Evolutionary conservation across 2,329 filamentous ascomycete species (phyloP).

Genomic region (Nannizziopsis barbatae): DNA sequence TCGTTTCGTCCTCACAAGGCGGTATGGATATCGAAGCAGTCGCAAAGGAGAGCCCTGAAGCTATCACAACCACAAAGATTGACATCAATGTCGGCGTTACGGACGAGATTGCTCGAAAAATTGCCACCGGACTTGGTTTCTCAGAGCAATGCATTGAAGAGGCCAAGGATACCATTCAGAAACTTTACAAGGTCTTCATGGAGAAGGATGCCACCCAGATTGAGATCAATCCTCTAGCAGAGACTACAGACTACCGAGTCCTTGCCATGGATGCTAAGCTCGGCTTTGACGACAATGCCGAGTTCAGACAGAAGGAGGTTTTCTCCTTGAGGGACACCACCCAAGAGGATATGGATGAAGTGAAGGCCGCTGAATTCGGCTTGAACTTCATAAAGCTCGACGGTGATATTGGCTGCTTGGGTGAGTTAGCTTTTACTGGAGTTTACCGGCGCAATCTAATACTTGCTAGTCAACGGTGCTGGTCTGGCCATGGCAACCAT

Average conservation of each 20-base stretch:
- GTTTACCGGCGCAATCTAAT: not conserved
- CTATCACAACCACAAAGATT: conserved; percentile 86
- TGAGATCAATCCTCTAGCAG: conserved; percentile 97
- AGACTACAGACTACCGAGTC: conserved; percentile 96
- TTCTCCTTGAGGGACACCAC: conserved; percentile 88
- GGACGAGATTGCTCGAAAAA: conserved; percentile 82
- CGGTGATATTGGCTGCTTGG: conserved; percentile 92
- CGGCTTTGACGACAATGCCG: conserved; percentile 96
- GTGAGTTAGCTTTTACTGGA: conserved; percentile 20
- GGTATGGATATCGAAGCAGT: conserved; percentile 99
- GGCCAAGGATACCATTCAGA: conserved; percentile 92
- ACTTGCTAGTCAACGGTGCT: conserved; percentile 69
- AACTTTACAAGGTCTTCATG: conserved; percentile 96
- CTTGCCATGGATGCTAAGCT: conserved; percentile 99
- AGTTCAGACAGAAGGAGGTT: conserved; percentile 94
- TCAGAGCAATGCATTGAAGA: conserved; percentile 95
- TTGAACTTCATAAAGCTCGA: conserved; percentile 99
- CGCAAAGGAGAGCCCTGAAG: conserved; percentile 92
- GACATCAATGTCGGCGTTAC: conserved; percentile 93
- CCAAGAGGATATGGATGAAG: conserved; percentile 95
- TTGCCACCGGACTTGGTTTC: conserved; percentile 88
- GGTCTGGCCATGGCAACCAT: conserved; percentile 99
- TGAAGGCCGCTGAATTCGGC: conserved; percentile 83
- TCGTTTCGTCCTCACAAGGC: conserved; percentile 94
- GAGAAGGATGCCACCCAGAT: conserved; percentile 99